Evolutionary conservation across 768 basidiomycete genomes (phyloP), one percentile per base, ranked within the genome.

Genomic region (Rhizopogon rudus): DNA sequence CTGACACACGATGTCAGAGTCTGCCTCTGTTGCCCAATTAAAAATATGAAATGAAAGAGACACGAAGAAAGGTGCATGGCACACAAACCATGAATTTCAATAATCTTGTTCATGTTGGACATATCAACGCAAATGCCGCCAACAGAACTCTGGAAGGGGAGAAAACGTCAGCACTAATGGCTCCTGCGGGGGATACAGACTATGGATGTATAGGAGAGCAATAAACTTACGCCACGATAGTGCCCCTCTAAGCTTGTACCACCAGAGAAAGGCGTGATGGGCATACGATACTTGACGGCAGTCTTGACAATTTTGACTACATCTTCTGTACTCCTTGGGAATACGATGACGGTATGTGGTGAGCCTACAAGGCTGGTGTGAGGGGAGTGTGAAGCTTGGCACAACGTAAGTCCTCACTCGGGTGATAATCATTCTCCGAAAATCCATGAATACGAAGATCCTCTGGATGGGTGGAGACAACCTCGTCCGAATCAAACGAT

Each of bases 201-300:
- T 33, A 33, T 8, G 31, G 31, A 33, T 33, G 31, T 7, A 7
- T 33, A 10, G 25, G 31, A 44, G 14, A 54, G 35, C 12, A 45
- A 17, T 57, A 37, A 20, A 70, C 81, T 55, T 60, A 89, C 88
- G 29, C 81, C 83, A 39, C 79, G 73, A 58, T 79, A 84, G 58
- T 91, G 87, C 0, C 91, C 91, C 65, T 94, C 93, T 22, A 95
- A 67, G 61, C 81, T 84, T 0, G 93, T 95, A 1, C 86, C 93
- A 9, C 90, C 93, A 0, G 86, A 84, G 67, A 87, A 93, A 2
- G 91, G 81, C 1, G 81, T 82, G 20, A 95, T 69, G 0, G 93
- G 93, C 73, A 94, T 86, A 28, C 75, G 76, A 70, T 85, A 87
- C 67, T 85, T 85, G 40, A 77, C 79, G 2, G 93, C 88, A 44